Evolutionary conservation across 176 grass and related monocot genomes (phyloP), one percentile per base, ranked within the genome.

Genomic region (Carex parvula): DNA sequence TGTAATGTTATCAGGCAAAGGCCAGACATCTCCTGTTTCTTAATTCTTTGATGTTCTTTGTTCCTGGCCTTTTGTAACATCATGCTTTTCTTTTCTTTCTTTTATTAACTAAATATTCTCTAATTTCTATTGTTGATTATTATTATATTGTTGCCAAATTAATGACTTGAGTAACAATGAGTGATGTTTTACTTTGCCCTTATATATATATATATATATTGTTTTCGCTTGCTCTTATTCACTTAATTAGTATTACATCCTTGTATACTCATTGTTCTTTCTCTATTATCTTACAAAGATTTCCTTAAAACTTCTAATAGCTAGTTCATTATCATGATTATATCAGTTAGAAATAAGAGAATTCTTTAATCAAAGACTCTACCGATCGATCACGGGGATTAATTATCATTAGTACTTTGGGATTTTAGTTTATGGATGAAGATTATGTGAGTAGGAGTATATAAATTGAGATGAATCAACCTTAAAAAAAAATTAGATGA

Each of bases 1-100:
- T 46, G 39, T 3, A 71, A 71, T 71, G 35, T 29, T 54, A 22
- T 48, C 48, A 6, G 46, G 46, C 21, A 76, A 55, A 55, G 24
- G 44, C 53, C 71, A 35, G 37, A 55, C 46, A 16, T 76, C 48
- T 76, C 46, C 48, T 76, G 21, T 76, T 76, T 53, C 71, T 54
- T 29, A 44, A 72, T 72, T 76, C 70, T 74, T 74, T 74, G 70
- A 74, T 18, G 37, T 71, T 74, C 3, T 52, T 74, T 74, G 42
- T 74, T 74, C n/a, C 42, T 52, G 44, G n/a, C 20, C 3, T 11
- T 53, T 32, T 76, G 22, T 76, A 30, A 55, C 46, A 54, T 55
- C 1, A 26, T 50, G n/a, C 35, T 14, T 67, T 46, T 10, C 42
- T 44, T 35, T 37, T 68, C 5, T 72, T 46, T 13, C 14, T 22